Base-by-base conservation (phyloP, 2,329 filamentous ascomycete species). In the Alternaria arbusti region DNA sequence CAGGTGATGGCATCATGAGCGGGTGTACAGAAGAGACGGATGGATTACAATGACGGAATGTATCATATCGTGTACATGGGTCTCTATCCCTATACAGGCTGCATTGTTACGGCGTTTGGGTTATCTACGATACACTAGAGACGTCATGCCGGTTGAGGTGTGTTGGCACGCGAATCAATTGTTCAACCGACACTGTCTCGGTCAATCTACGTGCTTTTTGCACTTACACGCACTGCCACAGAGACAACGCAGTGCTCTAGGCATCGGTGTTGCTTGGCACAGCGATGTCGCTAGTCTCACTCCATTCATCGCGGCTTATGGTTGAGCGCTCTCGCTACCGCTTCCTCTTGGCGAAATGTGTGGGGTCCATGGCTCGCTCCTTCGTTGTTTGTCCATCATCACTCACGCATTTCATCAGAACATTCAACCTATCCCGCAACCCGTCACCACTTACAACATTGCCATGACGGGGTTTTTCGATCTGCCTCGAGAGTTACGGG, bases 1-100 rank as follows among this genome's bases (percentile, higher is more conserved):
- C 54, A 71, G 70, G 51, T 75, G 44, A 54, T 23, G 47, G 43
- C 23, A 8, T 36, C 22, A 12, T 52, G 13, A 52, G 20, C 6
- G 22, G 43, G 20, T 15, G 8, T 9, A 25, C 8, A 52, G 30
- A 52, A 40, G 30, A 20, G 10, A 17, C 9, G 49, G 49, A 32
- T 17, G 49, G 15, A 3, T 12, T 25, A n/a, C 49, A 52, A 40
- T 52, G 49, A 52, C 49, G 30, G 8, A 52, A 52, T 52, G 49
- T 52, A 52, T 52, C 49, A 36, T 52, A 52, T 52, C 13, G 17
- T 40, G 49, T 40, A 52, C 20, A 52, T n/a, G 20, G 20, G 20
- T 52, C 49, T 36, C 15, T 8, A 36, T 52, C 30, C n/a, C 25
- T 30, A 25, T 52, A 52, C 49, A 40, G 49, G 30, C 30, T 52